Evolutionary conservation across 2,329 filamentous ascomycete genomes (phyloP), one percentile per base, ranked within the genome.

Genomic region (Zymoseptoria pseudotritici): DNA sequence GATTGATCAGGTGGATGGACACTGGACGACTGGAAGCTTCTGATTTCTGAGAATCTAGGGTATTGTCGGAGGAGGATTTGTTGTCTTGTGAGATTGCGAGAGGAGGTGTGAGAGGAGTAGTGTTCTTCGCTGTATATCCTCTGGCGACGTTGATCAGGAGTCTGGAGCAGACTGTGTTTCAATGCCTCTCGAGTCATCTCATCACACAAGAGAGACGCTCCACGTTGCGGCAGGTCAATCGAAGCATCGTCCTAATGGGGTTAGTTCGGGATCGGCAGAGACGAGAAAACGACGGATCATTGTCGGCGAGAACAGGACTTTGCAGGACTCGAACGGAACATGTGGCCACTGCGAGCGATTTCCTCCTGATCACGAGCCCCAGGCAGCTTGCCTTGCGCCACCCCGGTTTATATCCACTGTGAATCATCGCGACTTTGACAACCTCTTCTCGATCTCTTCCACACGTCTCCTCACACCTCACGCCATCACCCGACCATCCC

Each of bases 401-500:
- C 54, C 53, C 31, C 22, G 46, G 31, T 24, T 29, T 36, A 53
- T 46, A 24, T 13, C 53, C 58, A 53, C 58, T 53, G 56, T 61
- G 56, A 58, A 54, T 58, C 56, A 58, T 54, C 24, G 24, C 29
- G 20, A 51, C 53, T 53, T 53, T 36, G 50, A 58, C 54, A 53
- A 53, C 55, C 52, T 55, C 26, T 29, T 29, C 22, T 24, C 22
- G 3, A 24, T 17, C 56, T 58, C 53, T 54, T 4, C 13, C 36
- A 17, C 36, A n/a, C 36, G 10, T 46, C 53, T 58, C 54, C 42
- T 59, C 52, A 24, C 52, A 56, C 50, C 51, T 52, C 56, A 42
- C 53, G 50, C 21, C 57, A 52, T 24, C 55, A 59, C 51, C 63
- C 53, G 42, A 49, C 54, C 62, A 58, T 60, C 60, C 53, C 56